Percentiles rank a stretch among this genome's conserved stretches.
Conservation (phyloP, 2,329 filamentous ascomycete species). For the Diplodia corticola region DNA sequence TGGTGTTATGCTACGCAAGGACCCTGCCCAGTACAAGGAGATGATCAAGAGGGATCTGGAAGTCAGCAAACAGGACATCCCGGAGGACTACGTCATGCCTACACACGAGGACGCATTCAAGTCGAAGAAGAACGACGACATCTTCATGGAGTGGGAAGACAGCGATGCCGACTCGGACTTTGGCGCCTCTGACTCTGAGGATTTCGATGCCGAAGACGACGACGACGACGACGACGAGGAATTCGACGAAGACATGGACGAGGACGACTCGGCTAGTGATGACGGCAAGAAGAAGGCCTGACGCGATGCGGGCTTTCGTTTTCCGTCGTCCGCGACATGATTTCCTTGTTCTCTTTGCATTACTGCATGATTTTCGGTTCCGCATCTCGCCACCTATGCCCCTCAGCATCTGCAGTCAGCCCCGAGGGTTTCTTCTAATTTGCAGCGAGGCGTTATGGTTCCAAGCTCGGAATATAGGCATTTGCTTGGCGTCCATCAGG, state of each 20-base stretch:
- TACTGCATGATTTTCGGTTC: neutral
- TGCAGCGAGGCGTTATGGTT: conserved; percentile 22
- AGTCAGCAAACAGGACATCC: conserved; percentile 75
- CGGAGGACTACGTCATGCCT: conserved; percentile 78
- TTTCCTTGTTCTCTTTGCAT: neutral
- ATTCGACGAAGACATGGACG: conserved; percentile 48
- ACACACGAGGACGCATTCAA: conserved; percentile 63
- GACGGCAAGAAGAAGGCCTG: conserved; percentile 11
- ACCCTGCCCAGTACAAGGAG: conserved; percentile 67
- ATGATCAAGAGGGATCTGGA: conserved; percentile 70
- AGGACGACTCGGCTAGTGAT: conserved; percentile 41
- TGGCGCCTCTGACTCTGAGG: conserved; percentile 61
- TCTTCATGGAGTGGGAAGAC: conserved; percentile 54
- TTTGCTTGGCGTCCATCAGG: conserved; percentile 22
- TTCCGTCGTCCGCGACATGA: neutral
- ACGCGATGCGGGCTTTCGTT: neutral
- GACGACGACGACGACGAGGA: conserved; percentile 61
- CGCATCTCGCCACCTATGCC: neutral
- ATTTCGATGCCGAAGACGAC: conserved; percentile 50
- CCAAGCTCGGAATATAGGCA: conserved; percentile 10
- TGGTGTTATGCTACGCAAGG: conserved; percentile 78
- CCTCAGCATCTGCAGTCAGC: neutral
- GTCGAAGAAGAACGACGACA: conserved; percentile 66
- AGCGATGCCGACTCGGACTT: conserved; percentile 64
- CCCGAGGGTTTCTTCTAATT: neutral